These are phyloP conservation scores for Vitellaria paradoxa DNA, from an alignment of 179 eudicot genomes.

Conservation along the genomic window DNA sequence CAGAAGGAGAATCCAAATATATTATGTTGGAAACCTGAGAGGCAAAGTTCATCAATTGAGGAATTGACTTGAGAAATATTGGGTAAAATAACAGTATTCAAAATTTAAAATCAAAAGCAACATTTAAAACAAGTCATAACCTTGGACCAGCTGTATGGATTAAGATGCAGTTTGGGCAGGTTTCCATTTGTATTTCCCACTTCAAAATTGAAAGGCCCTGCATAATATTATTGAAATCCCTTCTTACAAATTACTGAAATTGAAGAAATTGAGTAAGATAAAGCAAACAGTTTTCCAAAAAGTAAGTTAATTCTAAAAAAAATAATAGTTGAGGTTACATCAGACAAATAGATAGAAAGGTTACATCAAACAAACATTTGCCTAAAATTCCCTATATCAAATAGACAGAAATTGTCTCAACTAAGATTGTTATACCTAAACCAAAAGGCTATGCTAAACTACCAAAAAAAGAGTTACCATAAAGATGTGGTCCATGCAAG, in stretches of 20 bases:
- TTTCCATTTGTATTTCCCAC: conserved; percentile 42
- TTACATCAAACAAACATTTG: not conserved
- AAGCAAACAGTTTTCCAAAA: not conserved
- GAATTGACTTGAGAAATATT: not conserved
- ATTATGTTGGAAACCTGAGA: conserved; percentile 72
- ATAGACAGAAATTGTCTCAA: not conserved
- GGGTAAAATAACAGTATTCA: not conserved
- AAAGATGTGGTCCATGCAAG: too few species aligned
- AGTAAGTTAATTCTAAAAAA: not conserved
- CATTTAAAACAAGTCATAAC: conserved; percentile 23
- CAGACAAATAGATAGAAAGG: not conserved
- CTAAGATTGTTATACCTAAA: not conserved
- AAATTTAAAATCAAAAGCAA: not conserved
- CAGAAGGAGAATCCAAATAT: conserved; percentile 90
- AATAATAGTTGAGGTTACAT: not conserved
- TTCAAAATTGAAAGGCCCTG: conserved; percentile 96
- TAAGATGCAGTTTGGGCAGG: conserved; percentile 71
- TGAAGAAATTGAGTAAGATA: not conserved
- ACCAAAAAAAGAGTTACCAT: too few species aligned
- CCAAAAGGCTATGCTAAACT: too few species aligned
- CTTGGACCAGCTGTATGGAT: conserved; percentile 94
- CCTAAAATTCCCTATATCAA: not conserved
- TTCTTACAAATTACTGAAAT: not conserved
- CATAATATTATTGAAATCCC: conserved; percentile 3
- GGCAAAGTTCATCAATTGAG: not conserved